phyloP scores from a whole-genome alignment of 306 rosid species.

The Sophora flavescens region DNA sequence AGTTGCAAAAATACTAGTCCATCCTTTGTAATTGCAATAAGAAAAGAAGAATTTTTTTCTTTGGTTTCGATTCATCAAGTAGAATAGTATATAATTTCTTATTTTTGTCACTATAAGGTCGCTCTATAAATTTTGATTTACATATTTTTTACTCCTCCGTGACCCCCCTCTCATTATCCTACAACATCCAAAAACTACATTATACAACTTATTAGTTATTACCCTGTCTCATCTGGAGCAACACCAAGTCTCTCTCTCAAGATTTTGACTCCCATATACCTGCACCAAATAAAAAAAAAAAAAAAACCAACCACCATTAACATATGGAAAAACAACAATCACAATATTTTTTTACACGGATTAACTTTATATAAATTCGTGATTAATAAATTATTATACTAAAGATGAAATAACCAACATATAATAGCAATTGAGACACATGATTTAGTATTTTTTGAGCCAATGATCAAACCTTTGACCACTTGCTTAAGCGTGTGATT shows the following conservation, averaged over 20 bases:
- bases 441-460: no score
- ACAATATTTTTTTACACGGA: background rate
- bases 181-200: background rate
- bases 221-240: background rate
- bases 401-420: no score
- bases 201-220: conserved; percentile 14
- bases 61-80: background rate
- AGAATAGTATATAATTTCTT: background rate
- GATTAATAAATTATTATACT: no score
- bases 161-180: background rate
- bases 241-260: conserved; percentile 59
- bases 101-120: background rate
- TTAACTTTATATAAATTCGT: no score
- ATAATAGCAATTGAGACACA: no score
- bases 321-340: background rate
- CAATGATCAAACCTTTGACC: no score
- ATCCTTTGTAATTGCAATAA: background rate
- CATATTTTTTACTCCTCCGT: background rate
- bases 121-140: background rate
- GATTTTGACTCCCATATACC: conserved; percentile 82
- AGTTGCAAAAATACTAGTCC: no score
- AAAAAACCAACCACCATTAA: background rate
- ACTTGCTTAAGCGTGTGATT: no score
- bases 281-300: conserved; percentile 45
- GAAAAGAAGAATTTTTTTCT: background rate